phyloP scores from a whole-genome alignment of 1,139 yeast genomes.

The Taphrina sp. region DNA sequence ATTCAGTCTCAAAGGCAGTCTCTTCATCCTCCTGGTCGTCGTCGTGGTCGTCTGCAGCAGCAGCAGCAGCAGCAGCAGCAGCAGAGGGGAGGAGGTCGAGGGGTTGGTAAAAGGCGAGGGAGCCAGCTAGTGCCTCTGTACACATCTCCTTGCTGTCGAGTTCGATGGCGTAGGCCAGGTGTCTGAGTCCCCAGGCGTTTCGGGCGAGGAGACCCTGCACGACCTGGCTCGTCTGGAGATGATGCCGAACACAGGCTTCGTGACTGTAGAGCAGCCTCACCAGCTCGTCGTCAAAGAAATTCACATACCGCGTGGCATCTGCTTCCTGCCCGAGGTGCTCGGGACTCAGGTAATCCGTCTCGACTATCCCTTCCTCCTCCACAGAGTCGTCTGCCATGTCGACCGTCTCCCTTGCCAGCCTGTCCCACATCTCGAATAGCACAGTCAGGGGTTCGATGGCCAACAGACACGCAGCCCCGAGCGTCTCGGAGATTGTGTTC shows the following conservation, averaged over 20 bases:
- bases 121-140: conserved; percentile 27
- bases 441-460: conserved; percentile 17
- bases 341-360: conserved; percentile 11
- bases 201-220: conserved; percentile 13
- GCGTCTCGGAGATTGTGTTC: conserved; percentile 2
- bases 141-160: conserved; percentile 25
- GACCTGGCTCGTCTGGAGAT: conserved; percentile 12
- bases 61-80: not conserved
- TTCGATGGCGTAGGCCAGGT: conserved; percentile 15
- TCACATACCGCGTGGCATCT: conserved; percentile 14
- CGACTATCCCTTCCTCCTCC: conserved; percentile 22
- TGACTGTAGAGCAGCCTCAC: conserved; percentile 10
- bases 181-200: conserved; percentile 15
- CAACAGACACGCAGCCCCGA: conserved; percentile 17
- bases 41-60: too few relatives aligned
- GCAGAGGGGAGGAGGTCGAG: not conserved
- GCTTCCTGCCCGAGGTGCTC: conserved; percentile 1
- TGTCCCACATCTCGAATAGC: conserved; percentile 28
- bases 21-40: too few relatives aligned
- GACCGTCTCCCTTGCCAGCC: conserved; percentile 2
- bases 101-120: conserved; percentile 12
- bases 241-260: not conserved
- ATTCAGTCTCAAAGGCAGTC: not conserved
- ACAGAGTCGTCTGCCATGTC: conserved; percentile 22
- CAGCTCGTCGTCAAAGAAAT: conserved; percentile 29